Base-by-base conservation (phyloP, 495 filamentous ascomycete genomes). In the Penicillium alfredii region DNA sequence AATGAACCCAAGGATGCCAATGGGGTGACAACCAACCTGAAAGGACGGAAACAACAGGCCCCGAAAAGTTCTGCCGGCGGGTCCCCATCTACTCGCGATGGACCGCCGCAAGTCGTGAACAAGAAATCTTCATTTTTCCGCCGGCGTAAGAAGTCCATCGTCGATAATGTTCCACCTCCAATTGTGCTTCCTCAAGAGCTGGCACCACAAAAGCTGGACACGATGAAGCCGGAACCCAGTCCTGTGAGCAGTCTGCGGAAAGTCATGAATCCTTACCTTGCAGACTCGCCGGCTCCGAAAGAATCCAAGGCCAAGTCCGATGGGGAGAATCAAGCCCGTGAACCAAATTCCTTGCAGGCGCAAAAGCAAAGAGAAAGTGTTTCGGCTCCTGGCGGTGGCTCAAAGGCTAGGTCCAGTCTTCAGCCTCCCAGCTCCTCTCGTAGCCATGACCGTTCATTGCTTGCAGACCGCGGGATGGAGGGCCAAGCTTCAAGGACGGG, bases 51-150 rank as follows among this genome's bases (percentile, higher is more conserved):
- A 32, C 50, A 55, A 29, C 55, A 57, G 9, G 35, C 45, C 17
- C 51, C 54, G 3, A 54, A 46, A 33, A 56, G 33, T 30, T 25
- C 59, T 13, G 36, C 51, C 5, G 52, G 47, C 10, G 35, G 53
- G 19, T 51, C 60, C 15, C 64, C 72, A 21, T 26, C 60, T n/a
- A 23, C 39, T 8, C 73, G 72, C 14, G 72, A 66, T 58, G 47
- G 42, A 9, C 38, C 58, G n/a, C 66, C 63, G 18, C 76, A 74
- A 15, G 67, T 71, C 2, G 74, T 96, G 35, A 83, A 80, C 38
- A 95, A 98, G 66, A 97, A 94, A 58, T 75, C 82, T 3, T 94
- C 89, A 1, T 96, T 98, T 69, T 96, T 98, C 62, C 74, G 92
- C 47, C 73, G 90, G 45, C 76, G 92, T 45, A 98, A 98, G 73